Evolutionary conservation across 768 basidiomycete genomes (phyloP), one percentile per base, ranked within the genome.

Genomic region (Lentinula raphanica): DNA sequence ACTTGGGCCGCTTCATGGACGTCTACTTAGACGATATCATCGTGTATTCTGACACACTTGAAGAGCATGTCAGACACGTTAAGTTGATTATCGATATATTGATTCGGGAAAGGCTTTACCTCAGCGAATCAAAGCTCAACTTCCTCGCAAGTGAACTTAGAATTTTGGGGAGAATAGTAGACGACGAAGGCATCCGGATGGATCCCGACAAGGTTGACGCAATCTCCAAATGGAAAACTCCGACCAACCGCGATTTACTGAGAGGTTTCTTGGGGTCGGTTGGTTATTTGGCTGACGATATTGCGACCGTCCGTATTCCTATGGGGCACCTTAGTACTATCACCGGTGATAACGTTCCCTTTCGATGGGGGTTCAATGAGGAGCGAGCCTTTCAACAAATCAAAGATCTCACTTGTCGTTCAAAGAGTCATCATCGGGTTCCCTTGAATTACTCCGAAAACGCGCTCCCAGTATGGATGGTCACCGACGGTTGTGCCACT

Each of bases 221-320:
- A n/a, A n/a, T n/a, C n/a, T n/a, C n/a, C n/a, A n/a, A n/a, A n/a
- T n/a, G n/a, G n/a, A n/a, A n/a, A n/a, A 60, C 54, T 4, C 68
- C 64, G 0, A 68, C 62, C 2, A 67, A 60, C 35, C 63, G 65
- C 17, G 68, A 69, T 32, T 50, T 68, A n/a, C 59, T 73, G 11
- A 60, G 60, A 2, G 65, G 68, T 2, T 74, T 75, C 56, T 58
- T 73, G 0, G 72, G 74, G n/a, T 61, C 68, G 5, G 72, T 72
- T 3, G 66, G 69, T 0, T 75, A 69, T 55, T 58, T 70, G 0
- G 67, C 70, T 3, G 60, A 63, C 56, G 64, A 66, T 42, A 60
- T 65, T n/a, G 36, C 32, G 1, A 55, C 54, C 3, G 59, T 71
- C 12, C 54, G 66, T 2, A 67, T 68, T 12, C 70, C 68, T 1